These are phyloP conservation scores for Pachyrhizus erosus DNA, from an alignment of 306 rosid species.

Conservation along the genomic window DNA sequence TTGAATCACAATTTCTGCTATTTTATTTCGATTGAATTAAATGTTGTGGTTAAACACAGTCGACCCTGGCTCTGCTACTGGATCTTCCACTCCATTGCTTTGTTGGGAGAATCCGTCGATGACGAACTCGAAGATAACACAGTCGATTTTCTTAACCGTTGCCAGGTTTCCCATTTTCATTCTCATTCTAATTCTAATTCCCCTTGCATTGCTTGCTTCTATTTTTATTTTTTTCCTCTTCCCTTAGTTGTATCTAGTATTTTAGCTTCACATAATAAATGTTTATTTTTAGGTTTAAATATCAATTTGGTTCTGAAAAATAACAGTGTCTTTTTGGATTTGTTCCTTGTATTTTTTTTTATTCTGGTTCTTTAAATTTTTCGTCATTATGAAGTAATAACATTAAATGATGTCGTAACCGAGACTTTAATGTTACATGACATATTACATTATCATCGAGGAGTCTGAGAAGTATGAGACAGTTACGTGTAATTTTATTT, in stretches of 20 bases:
- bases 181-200: not conserved
- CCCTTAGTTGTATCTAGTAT: not conserved
- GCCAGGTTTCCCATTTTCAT: constrained; percentile 63
- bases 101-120: constrained; percentile 73
- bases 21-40: not conserved
- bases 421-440: no score
- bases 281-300: no score
- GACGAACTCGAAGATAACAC: constrained; percentile 57
- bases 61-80: constrained; percentile 98
- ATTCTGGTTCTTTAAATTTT: no score
- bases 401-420: no score
- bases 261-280: no score
- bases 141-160: constrained; percentile 77
- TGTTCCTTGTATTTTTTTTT: no score
- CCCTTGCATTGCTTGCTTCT: not conserved
- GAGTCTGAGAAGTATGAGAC: no score
- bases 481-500: no score
- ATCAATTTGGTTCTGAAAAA: no score
- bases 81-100: constrained; percentile 84
- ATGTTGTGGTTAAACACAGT: constrained; percentile 52
- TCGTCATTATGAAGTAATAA: no score
- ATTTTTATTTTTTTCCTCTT: not conserved
- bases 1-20: not conserved
- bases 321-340: no score
- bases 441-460: no score